Evolutionary conservation across 2,329 filamentous ascomycete genomes (phyloP), one percentile per base, ranked within the genome.

Genomic region (Colletotrichum navitas): DNA sequence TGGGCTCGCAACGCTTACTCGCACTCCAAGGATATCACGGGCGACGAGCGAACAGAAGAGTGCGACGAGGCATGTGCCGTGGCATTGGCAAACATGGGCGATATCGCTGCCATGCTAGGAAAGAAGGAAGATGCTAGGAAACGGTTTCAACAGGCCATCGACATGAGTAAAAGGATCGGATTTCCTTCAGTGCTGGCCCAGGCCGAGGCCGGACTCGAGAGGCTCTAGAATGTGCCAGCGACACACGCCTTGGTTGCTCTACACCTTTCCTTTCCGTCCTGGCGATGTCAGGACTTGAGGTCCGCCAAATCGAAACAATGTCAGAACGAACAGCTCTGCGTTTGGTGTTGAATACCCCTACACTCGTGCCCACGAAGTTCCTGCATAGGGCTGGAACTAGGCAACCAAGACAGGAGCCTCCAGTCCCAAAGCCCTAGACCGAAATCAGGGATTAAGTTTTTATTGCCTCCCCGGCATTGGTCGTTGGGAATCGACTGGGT

Each of bases 51-150:
- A 51, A 93, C 90, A 2, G 86, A 91, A 61, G 94, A 97, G 78
- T 98, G 95, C 78, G 94, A 97, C 79, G 81, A 92, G 67, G 93
- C 92, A 1, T 98, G 95, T 77, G 92, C 92, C 2, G 92, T 92
- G 7, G 93, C 95, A 10, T 90, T 93, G n/a, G 93, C 94, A 80
- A 97, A 97, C 78, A 88, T 97, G 64, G 95, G 91, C 32, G 93
- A 97, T 76, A 91, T 98, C 75, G 92, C 93, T 0, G 90, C 93
- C 74, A 91, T 96, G 88, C 82, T 91, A 71, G 91, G 92, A 1
- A 87, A 93, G 76, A 77, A 85, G 1, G 83, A 84, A 5, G 87
- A 92, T 74, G 94, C 95, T 1, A 86, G 87, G 76, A 86, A 85
- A 75, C 88, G 88, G 77, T 97, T 93, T 78, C 83, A 86, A 65